Evolutionary conservation across 2,329 filamentous ascomycete genomes (phyloP).

Genomic region (Harringtonia lauricola): DNA sequence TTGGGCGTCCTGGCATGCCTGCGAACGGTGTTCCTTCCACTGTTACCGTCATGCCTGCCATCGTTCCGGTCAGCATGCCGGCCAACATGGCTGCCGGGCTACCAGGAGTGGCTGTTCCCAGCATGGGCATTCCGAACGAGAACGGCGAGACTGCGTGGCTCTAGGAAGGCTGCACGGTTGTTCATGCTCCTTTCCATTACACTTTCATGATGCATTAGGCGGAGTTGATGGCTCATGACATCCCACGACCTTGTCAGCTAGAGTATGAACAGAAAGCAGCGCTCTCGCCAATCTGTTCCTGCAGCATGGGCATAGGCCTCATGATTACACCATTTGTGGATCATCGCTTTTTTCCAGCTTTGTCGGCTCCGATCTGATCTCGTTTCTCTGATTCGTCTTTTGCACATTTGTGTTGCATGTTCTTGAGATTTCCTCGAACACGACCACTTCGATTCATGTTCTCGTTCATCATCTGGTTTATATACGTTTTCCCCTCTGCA

Average conservation of each 20-base stretch:
- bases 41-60: slow-evolving; percentile 3
- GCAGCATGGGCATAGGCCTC: not conserved
- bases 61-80: slow-evolving; percentile 8
- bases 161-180: slow-evolving; percentile 12
- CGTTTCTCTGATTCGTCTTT: not conserved
- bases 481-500: slow-evolving; percentile 3
- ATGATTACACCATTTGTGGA: not conserved
- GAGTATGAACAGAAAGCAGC: no score
- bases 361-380: not conserved
- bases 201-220: slow-evolving; percentile 2
- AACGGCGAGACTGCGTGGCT: slow-evolving; percentile 17
- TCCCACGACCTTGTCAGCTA: no score
- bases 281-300: no score
- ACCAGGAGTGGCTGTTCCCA: slow-evolving; percentile 8
- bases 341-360: not conserved
- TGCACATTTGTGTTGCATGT: not conserved
- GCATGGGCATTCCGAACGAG: slow-evolving; percentile 11
- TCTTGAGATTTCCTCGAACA: not conserved
- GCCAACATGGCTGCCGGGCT: slow-evolving; percentile 8
- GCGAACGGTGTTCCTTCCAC: slow-evolving; percentile 5
- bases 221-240: not conserved
- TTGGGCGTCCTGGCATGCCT: slow-evolving; percentile 6
- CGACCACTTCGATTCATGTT: not conserved
- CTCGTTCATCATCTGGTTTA: not conserved
- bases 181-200: slow-evolving; percentile 5